phyloP scores from a whole-genome alignment of 495 filamentous ascomycete species.

The Aspergillus sparsus region DNA sequence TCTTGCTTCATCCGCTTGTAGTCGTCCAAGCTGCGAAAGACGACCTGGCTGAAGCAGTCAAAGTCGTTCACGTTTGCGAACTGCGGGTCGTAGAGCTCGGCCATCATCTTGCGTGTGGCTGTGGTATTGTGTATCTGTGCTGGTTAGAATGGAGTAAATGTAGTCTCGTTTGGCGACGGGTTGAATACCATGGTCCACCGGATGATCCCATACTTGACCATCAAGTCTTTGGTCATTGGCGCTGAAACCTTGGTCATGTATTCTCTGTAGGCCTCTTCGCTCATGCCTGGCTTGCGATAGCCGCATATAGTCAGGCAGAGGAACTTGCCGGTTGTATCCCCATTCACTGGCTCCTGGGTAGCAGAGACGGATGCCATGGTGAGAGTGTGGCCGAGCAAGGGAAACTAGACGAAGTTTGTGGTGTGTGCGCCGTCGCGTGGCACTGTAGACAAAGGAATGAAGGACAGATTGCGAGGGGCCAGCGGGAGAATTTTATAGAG shows the following conservation, averaged over 20 bases:
- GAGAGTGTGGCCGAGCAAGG: too few relatives aligned
- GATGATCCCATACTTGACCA: slow-evolving; percentile 49
- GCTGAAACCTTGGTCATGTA: slow-evolving; percentile 49
- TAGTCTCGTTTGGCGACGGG: too few relatives aligned
- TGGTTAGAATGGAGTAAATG: too few relatives aligned
- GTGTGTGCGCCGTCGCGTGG: too few relatives aligned
- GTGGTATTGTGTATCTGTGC: slow-evolving; percentile 38
- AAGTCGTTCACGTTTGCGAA: slow-evolving; percentile 44
- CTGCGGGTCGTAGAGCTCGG: slow-evolving; percentile 38
- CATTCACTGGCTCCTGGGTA: too few relatives aligned
- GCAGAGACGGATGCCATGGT: too few relatives aligned
- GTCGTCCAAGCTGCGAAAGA: slow-evolving; percentile 43
- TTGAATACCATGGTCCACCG: slow-evolving; percentile 37
- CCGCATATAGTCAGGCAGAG: slow-evolving; percentile 51
- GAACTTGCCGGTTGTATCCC: neutral
- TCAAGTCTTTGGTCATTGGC: slow-evolving; percentile 42
- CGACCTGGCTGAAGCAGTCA: slow-evolving; percentile 51
- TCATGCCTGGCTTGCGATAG: slow-evolving; percentile 51
- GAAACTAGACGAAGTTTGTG: too few relatives aligned
- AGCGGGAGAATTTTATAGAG: too few relatives aligned
- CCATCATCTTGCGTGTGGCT: slow-evolving; percentile 39
- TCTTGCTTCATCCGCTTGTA: slow-evolving; percentile 43
- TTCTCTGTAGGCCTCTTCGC: slow-evolving; percentile 47
- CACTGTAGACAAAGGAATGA: too few relatives aligned
- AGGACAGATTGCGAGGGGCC: too few relatives aligned